Evolutionary conservation across 176 grass and related monocot species (phyloP), one percentile per base, ranked within the genome.

Genomic region (Puya raimondii): DNA sequence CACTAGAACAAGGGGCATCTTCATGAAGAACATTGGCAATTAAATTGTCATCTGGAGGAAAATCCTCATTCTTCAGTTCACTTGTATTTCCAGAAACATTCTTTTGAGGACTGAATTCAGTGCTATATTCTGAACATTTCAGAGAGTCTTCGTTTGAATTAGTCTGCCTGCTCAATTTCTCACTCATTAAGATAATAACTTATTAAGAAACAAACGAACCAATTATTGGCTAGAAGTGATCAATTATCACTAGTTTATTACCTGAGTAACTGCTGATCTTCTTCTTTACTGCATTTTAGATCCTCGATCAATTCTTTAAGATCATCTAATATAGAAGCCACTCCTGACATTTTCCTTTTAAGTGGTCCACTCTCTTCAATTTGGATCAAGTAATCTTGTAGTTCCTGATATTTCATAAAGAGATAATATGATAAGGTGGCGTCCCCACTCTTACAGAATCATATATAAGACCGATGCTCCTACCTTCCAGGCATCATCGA

Each of bases 401-500:
- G 72, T 80, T 88, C 67, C 95, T 99, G 80, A 70, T 79, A 80
- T 10, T 63, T 64, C 42, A 70, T 56, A 54, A 20, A 82, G 6
- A 56, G 21, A 67, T 15, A 47, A 10, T 29, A 48, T 67, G 26
- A 15, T 13, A 16, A 47, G 12, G 12, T 48, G 9, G 8, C 13
- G 29, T 47, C 23, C 25, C 1, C 47, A 6, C 47, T 67, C 42
- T 27, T 9, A 47, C 21, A 61, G 22, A 61, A 61, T 61, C 56
- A 61, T 22, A 61, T 61, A 18, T 61, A 10, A 61, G n/a, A 61
- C 21, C 4, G 56, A 61, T 53, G 65, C 50, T 13, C 67, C 78
- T 74, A 94, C 95, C 90, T 99, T 82, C 90, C 95, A 88, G 23
- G 95, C 87, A 79, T 99, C 95, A 52, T 99, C 95, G 75, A 91